Conservation (phyloP, 179 eudicot genomes). For the Sideroxylon spinosum region DNA sequence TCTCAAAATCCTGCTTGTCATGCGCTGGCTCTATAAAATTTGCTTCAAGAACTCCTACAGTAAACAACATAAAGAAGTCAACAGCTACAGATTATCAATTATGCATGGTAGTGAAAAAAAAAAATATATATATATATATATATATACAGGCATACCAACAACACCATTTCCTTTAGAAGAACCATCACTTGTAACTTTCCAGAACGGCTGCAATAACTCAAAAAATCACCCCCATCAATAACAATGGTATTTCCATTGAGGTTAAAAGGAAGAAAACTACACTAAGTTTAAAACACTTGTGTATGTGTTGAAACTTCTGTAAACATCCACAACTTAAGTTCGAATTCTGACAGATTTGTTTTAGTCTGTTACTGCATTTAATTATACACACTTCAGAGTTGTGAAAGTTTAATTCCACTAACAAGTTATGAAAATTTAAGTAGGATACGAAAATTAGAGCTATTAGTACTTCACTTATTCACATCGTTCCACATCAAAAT, state of each 20-base stretch:
- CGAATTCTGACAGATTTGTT: conserved; percentile 5
- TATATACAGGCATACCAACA: conserved; percentile 54
- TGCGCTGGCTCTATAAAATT: conserved; percentile 98
- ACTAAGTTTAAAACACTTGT: neutral
- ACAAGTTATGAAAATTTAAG: conserved; percentile 8
- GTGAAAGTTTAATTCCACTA: neutral
- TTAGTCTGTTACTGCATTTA: neutral
- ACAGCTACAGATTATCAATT: neutral
- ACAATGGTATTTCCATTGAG: neutral
- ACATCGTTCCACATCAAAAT: conserved; percentile 3
- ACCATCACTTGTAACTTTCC: conserved; percentile 92
- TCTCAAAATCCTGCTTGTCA: conserved; percentile 99
- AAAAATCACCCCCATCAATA: conserved; percentile 16
- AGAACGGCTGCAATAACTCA: conserved; percentile 64
- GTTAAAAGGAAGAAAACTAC: neutral
- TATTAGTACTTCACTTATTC: neutral
- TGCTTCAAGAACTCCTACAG: conserved; percentile 86
- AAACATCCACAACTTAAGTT: neutral
- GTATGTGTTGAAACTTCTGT: neutral
- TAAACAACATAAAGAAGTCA: conserved; percentile 19
- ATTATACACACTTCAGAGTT: neutral
- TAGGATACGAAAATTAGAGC: neutral
- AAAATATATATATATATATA: neutral
- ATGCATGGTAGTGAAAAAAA: neutral
- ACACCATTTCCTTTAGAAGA: conserved; percentile 73